Base-by-base conservation (phyloP, 2,329 filamentous ascomycete species). In the Nemania sp. region DNA sequence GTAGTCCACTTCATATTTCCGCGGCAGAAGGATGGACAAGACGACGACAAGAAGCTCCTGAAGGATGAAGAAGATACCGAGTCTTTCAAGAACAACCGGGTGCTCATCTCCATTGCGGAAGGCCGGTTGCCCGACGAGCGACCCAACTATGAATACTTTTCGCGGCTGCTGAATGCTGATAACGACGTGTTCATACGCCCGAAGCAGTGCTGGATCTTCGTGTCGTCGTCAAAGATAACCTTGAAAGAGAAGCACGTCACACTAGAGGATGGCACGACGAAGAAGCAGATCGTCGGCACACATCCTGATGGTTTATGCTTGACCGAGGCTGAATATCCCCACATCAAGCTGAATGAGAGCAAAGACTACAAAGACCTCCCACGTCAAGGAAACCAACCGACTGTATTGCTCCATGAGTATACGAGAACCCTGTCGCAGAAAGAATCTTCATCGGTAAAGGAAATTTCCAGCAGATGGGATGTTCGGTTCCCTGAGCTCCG, bases 71-170 rank as follows among this genome's bases (percentile, higher is more conserved):
- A 76, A 18, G 81, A 80, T 69, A 79, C 73, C n/a, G 76, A 77
- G 58, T 87, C 84, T 7, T 86, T 88, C 78, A 88, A 88, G 74
- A 82, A 84, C 59, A 86, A 89, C 72, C 80, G 84, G 3, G 84
- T 87, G n/a, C 76, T 89, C 62, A 82, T 80, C 58, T 86, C 86
- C 9, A 78, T 89, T 35, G 81, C 85, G 9, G 80, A 87, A 67
- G 80, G 80, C 20, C 78, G 81, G 29, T 77, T 87, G 40, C 84
- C 84, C 1, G 80, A 83, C 29, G 83, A 86, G 67, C 79, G 81
- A 66, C 83, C 83, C 49, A 87, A 87, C 73, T 87, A 86, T 66
- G 82, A 85, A 59, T 87, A 87, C 73, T 87, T 86, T 68, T 79
- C 80, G 11, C 80, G 83, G 69, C 80, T 87, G 4, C 73, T 87